phyloP scores from a whole-genome alignment of 345 rosid species.

The Syzygium oleosum region DNA sequence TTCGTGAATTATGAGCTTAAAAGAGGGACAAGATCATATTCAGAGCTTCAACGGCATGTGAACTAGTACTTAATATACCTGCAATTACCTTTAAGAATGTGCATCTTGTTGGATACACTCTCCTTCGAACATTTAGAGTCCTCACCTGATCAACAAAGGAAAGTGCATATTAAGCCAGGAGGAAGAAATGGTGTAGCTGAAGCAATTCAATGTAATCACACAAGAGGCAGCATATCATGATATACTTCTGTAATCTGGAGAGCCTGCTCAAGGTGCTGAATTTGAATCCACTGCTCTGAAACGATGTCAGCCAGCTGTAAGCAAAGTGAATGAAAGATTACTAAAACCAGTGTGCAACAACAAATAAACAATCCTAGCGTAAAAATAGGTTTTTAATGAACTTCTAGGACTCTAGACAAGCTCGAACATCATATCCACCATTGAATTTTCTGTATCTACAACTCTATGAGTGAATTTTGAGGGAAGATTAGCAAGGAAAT shows the following conservation, averaged over 20 bases:
- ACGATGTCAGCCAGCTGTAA: conserved; percentile 47
- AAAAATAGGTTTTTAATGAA: background rate
- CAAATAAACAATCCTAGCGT: background rate
- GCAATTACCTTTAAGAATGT: conserved; percentile 46
- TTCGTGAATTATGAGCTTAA: background rate
- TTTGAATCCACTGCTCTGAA: conserved; percentile 61
- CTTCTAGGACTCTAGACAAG: background rate
- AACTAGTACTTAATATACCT: background rate
- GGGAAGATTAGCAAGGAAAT: background rate
- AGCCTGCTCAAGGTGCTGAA: conserved; percentile 69
- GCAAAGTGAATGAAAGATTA: background rate
- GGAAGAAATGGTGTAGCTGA: background rate
- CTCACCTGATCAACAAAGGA: conserved; percentile 21
- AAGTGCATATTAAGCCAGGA: background rate
- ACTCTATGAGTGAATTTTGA: background rate
- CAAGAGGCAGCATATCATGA: background rate
- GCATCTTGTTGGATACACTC: conserved; percentile 20
- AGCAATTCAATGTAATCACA: background rate
- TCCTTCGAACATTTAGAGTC: conserved; percentile 23
- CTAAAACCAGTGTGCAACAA: background rate
- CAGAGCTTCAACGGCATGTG: background rate
- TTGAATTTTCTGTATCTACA: background rate
- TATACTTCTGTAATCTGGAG: conserved; percentile 31
- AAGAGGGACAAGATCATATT: background rate
- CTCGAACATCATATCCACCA: background rate